Base-by-base conservation (phyloP, 768 basidiomycete genomes). In the Terana coerulea region DNA sequence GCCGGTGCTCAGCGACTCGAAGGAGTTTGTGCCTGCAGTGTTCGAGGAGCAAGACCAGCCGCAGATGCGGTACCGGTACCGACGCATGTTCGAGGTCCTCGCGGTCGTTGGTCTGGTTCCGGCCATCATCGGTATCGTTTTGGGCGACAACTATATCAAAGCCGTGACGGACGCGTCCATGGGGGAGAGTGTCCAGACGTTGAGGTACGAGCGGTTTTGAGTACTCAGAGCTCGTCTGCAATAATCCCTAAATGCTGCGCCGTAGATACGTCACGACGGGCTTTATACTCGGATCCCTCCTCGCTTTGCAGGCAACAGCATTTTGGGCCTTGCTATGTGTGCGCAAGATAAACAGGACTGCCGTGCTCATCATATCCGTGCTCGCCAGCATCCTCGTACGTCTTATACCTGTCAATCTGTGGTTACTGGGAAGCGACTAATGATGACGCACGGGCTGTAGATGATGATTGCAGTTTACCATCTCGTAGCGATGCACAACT, bases 21-120 rank as follows among this genome's bases (percentile, higher is more conserved):
- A n/a, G n/a, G n/a, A n/a, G n/a, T n/a, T n/a, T n/a, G n/a, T n/a
- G n/a, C n/a, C n/a, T n/a, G n/a, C n/a, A n/a, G n/a, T n/a, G n/a
- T n/a, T n/a, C n/a, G n/a, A n/a, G 53, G 6, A 34, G 53, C 35
- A 43, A 30, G 52, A 53, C 41, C 17, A 53, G 28, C 47, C 52
- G 19, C 37, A 22, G 14, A 3, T 11, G 17, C 42, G 50, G 10
- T 22, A n/a, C n/a, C 30, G 25, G 49, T 55, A 51, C 25, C 42
- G 54, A 6, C 35, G 21, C 12, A 42, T 55, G 6, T 53, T 47
- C 39, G 43, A 25, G 3, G 15, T 43, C 14, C 15, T 47, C 28
- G 14, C 25, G 14, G 34, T 55, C 7, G 5, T n/a, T 21, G 15
- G 11, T n/a, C 40, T 40, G 15, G 30, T 41, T 1, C 49, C 54